Evolutionary conservation across 2,329 filamentous ascomycete genomes (phyloP).

Genomic region (Coleophoma crateriformis): DNA sequence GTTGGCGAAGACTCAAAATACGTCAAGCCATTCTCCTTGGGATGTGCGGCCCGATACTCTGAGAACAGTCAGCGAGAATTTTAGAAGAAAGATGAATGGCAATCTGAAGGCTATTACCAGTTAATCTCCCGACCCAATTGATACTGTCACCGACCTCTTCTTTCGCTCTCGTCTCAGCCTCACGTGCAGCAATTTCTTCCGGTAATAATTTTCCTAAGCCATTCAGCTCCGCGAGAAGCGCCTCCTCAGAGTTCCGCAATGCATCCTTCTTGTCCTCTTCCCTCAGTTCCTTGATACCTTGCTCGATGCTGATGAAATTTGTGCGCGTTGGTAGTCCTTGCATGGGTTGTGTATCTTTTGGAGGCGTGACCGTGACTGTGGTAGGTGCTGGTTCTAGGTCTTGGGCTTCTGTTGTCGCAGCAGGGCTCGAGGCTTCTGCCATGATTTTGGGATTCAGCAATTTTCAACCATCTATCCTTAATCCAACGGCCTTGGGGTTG

Average conservation of each 20-base stretch:
- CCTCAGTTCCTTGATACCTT: neutral
- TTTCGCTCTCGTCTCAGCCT: neutral
- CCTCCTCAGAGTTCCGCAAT: neutral
- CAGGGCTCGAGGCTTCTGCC: no score
- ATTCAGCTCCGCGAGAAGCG: neutral
- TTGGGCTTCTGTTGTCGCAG: no score
- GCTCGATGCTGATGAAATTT: neutral
- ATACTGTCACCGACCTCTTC: neutral
- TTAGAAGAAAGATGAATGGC: neutral
- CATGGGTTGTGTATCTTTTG: no score
- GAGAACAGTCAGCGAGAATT: neutral
- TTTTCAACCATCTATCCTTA: no score
- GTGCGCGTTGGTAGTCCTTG: neutral
- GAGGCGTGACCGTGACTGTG: no score
- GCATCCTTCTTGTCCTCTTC: neutral
- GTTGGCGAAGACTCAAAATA: conserved; percentile 4
- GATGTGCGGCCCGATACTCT: conserved; percentile 19
- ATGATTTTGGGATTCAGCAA: no score
- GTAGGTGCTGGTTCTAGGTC: no score
- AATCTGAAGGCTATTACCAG: neutral
- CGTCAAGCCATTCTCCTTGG: conserved; percentile 1
- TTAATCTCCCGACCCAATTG: conserved; percentile 1
- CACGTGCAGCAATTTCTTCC: neutral
- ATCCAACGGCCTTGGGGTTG: no score
- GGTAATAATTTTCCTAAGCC: neutral